phyloP scores from a whole-genome alignment of 164 flowering plant species.

The Amborella trichopoda region DNA sequence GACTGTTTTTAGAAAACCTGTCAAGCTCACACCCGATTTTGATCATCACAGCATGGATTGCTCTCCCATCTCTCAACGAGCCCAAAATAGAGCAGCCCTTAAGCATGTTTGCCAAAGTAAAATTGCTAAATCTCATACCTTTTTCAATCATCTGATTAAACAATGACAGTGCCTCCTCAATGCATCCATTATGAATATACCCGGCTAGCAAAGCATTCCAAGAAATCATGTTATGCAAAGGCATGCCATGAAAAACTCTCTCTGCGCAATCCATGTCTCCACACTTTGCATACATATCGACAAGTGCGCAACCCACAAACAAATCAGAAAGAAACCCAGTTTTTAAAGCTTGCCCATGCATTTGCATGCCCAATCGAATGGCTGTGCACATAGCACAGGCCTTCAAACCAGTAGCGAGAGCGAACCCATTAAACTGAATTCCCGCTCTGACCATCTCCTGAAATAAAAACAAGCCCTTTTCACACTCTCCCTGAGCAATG shows the following conservation, averaged over 20 bases:
- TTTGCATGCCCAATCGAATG: slow-evolving; percentile 27
- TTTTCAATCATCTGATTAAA: slow-evolving; percentile 24
- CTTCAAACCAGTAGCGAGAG: slow-evolving; percentile 32
- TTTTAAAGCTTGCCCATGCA: slow-evolving; percentile 39
- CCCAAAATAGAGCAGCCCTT: slow-evolving; percentile 31
- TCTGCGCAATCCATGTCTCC: slow-evolving; percentile 28
- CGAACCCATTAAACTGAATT: slow-evolving; percentile 29
- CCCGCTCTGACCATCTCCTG: slow-evolving; percentile 28
- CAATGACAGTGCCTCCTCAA: slow-evolving; percentile 17
- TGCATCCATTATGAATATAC: slow-evolving; percentile 29
- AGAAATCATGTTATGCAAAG: slow-evolving; percentile 24
- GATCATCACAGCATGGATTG: slow-evolving; percentile 26
- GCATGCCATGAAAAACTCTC: slow-evolving; percentile 25
- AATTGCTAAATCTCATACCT: slow-evolving; percentile 24
- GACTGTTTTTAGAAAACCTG: slow-evolving; percentile 23
- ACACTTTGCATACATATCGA: slow-evolving; percentile 47
- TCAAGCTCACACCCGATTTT: slow-evolving; percentile 28
- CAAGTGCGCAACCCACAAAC: slow-evolving; percentile 44
- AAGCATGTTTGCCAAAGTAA: slow-evolving; percentile 31
- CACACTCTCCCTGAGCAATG: slow-evolving; percentile 23
- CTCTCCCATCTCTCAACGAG: slow-evolving; percentile 17
- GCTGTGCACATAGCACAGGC: slow-evolving; percentile 33
- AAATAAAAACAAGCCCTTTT: slow-evolving; percentile 22
- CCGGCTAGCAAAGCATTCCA: slow-evolving; percentile 49
- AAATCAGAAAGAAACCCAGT: slow-evolving; percentile 23